phyloP scores from a whole-genome alignment of 495 filamentous ascomycete genomes.

The Xylaria acuta region DNA sequence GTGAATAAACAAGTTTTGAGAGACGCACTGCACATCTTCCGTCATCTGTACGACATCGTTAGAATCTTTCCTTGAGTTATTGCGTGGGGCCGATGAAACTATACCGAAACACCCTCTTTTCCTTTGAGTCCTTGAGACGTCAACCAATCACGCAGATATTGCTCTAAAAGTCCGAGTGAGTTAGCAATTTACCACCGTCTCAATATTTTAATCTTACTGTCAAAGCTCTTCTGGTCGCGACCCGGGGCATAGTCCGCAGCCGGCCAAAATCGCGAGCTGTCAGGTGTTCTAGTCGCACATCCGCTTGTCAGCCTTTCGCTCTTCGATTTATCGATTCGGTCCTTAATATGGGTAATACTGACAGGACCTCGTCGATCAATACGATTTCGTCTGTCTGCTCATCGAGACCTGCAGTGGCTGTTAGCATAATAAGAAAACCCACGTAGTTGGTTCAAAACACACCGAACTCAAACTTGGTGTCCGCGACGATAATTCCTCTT shows the following conservation, averaged over 20 bases:
- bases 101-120: conserved; percentile 69
- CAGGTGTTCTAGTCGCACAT: conserved; percentile 45
- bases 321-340: neutral
- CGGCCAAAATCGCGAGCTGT: conserved; percentile 90
- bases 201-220: conserved; percentile 4
- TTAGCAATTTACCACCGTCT: neutral
- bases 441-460: neutral
- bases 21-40: conserved; percentile 57
- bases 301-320: conserved; percentile 17
- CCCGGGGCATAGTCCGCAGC: conserved; percentile 67
- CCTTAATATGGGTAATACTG: conserved; percentile 34
- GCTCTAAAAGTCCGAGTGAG: conserved; percentile 59
- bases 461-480: conserved; percentile 64
- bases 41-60: conserved; percentile 67
- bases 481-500: conserved; percentile 49
- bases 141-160: conserved; percentile 89
- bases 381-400: conserved; percentile 76
- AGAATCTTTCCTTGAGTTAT: neutral
- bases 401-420: conserved; percentile 59
- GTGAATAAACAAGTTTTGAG: conserved; percentile 63
- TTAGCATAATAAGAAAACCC: neutral
- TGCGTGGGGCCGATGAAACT: neutral
- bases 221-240: conserved; percentile 74
- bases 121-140: conserved; percentile 72
- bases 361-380: conserved; percentile 86